These are phyloP conservation scores for Salix caprea DNA, from an alignment of 345 rosid species.

Conservation along the genomic window DNA sequence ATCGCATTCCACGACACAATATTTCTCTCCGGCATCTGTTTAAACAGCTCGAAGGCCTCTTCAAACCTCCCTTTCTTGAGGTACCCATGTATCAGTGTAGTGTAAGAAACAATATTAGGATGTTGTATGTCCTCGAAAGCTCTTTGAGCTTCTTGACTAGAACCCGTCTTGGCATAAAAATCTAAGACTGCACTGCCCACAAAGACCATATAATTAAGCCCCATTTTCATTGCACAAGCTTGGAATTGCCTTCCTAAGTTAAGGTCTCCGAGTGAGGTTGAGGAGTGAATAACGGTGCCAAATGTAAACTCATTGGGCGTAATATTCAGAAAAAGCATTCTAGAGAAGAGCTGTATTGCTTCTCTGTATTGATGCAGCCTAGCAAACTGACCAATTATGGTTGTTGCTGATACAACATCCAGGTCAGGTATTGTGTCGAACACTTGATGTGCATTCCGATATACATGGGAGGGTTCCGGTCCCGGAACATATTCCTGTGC, in stretches of 20 bases:
- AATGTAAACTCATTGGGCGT: slow-evolving; percentile 75
- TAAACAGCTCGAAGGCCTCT: slow-evolving; percentile 47
- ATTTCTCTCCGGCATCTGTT: slow-evolving; percentile 61
- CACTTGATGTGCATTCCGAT: slow-evolving; percentile 10
- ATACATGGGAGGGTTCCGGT: background rate
- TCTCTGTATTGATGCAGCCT: slow-evolving; percentile 40
- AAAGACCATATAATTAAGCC: slow-evolving; percentile 56
- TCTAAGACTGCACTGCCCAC: slow-evolving; percentile 67
- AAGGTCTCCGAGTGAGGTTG: slow-evolving; percentile 42
- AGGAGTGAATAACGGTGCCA: slow-evolving; percentile 53
- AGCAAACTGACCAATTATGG: slow-evolving; percentile 44
- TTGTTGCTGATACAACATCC: slow-evolving; percentile 55
- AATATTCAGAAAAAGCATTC: slow-evolving; percentile 41
- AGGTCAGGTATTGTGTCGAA: slow-evolving; percentile 52
- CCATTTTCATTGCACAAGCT: slow-evolving; percentile 51
- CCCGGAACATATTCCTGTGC: background rate
- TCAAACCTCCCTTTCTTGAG: slow-evolving; percentile 40
- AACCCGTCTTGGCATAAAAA: slow-evolving; percentile 54
- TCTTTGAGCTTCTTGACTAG: slow-evolving; percentile 44
- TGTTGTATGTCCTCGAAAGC: slow-evolving; percentile 53
- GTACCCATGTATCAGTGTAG: slow-evolving; percentile 57
- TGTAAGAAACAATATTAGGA: slow-evolving; percentile 69
- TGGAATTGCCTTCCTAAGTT: slow-evolving; percentile 57
- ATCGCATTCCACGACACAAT: slow-evolving; percentile 77
- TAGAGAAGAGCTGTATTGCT: slow-evolving; percentile 44